Base-by-base conservation (phyloP, 225 moss, liverwort and hornwort genomes). In the Asterella californica region DNA sequence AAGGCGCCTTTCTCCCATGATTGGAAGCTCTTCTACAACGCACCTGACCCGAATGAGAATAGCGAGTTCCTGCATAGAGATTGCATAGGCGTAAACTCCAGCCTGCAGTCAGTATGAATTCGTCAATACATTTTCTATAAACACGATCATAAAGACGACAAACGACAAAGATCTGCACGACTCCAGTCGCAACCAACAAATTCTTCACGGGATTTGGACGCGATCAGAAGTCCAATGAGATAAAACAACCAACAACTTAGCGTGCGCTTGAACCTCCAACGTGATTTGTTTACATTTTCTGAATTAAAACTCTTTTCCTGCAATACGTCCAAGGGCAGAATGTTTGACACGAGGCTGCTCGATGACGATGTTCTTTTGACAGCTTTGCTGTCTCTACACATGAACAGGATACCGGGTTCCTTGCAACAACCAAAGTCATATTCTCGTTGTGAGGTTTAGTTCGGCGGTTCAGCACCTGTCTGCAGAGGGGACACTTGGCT, bases 401-500 rank as follows among this genome's bases (percentile, higher is more conserved):
- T 18, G 38, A 37, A n/a, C 68, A 38, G 38, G 22, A 71, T 71
- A 1, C 36, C 21, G 71, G 47, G 6, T n/a, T 71, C 2, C 24
- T 12, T 25, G 14, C n/a, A 17, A 50, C 73, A 15, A n/a, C 73
- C 27, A 64, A 27, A 64, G 29, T 52, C 48, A n/a, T 27, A 33
- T 52, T 30, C 27, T 11, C 32, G 32, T 33, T 14, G 33, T 33
- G 32, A 21, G n/a, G 45, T 38, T 42, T n/a, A 21, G 22, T 60
- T 24, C 21, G 61, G 76, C 42, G 42, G 42, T 42, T 38, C 37
- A 76, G 76, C 59, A 94, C 94, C 94, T 93, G 96, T 76, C 96
- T 90, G 84, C 96, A 97, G 55, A 94, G 54, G 21, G 96, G 85
- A 75, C 96, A 97, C 76, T 91, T 90, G 21, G 88, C 76, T 64